phyloP scores from a whole-genome alignment of 768 basidiomycete species.

The Podaxis sp. region DNA sequence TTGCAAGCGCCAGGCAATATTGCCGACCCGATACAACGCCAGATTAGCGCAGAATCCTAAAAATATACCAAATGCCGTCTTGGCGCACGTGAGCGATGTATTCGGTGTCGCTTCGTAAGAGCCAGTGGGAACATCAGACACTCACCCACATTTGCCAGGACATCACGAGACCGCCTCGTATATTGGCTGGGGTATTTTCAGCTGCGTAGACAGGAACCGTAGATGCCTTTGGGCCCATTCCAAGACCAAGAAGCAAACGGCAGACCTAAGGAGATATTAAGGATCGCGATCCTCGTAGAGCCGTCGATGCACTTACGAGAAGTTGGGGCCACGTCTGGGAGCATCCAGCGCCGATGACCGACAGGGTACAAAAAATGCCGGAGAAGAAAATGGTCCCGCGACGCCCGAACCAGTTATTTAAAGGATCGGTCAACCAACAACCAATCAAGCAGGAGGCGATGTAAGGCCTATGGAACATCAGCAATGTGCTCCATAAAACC shows the following conservation, averaged over 20 bases:
- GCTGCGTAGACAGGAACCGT: conserved; percentile 62
- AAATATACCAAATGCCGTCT: conserved; percentile 79
- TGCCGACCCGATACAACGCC: conserved; percentile 51
- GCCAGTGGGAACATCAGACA: conserved; percentile 1
- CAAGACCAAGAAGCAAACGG: conserved; percentile 58
- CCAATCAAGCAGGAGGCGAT: conserved; percentile 39
- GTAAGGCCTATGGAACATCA: conserved; percentile 29
- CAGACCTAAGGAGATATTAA: conserved; percentile 27
- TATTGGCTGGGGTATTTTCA: conserved; percentile 71
- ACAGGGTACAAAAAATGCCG: conserved; percentile 47
- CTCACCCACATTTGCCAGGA: conserved; percentile 80
- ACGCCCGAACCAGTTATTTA: conserved; percentile 61
- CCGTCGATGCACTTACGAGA: conserved; percentile 26
- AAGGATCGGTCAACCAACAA: conserved; percentile 44
- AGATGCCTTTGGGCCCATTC: conserved; percentile 56
- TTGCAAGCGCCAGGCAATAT: conserved; percentile 74
- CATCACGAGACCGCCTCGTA: conserved; percentile 87
- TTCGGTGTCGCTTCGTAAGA: not conserved
- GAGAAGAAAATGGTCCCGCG: conserved; percentile 57
- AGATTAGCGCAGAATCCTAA: conserved; percentile 66
- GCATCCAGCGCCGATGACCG: conserved; percentile 44
- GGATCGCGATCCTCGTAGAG: conserved; percentile 3
- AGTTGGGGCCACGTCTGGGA: conserved; percentile 50
- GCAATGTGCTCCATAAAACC: not conserved
- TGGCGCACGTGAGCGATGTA: not conserved